Evolutionary conservation across 345 rosid species (phyloP), one percentile per base, ranked within the genome.

Genomic region (Sonneratia caseolaris): DNA sequence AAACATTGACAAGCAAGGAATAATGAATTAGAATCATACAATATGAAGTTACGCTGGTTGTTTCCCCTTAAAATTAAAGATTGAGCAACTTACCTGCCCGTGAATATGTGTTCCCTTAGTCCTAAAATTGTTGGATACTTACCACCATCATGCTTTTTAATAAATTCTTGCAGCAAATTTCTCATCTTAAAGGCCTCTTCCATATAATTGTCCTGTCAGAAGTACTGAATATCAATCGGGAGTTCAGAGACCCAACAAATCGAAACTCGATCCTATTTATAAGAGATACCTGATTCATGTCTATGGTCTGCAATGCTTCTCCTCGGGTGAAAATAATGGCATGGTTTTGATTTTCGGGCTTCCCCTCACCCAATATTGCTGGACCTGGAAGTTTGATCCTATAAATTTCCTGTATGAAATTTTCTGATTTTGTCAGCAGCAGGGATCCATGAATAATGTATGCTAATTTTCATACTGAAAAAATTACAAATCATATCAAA

Each of bases 171-270:
- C 77, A 96, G 86, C 76, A 96, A 80, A 76, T 96, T 96, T 78
- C 99, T 89, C 99, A 96, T 96, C 79, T 96, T 96, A 40, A 92
- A 74, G 49, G 99, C 99, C 82, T 96, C 99, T 82, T 96, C 99
- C 99, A 96, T 91, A 88, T 96, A 96, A 80, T 96, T 92, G 81
- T 96, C 98, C 99, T 95, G 48, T 68, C 19, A 19, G 66, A 8
- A 53, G 48, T 71, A 73, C 56, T 67, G 10, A 18, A 45, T 45
- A 36, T 65, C 19, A 59, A 73, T 45, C 64, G n/a, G 15, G 45
- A 18, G 24, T 7, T 14, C 48, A 35, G 72, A 8, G 24, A 70
- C 24, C 13, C 2, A 72, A 66, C 12, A 71, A 12, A 43, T 68
- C 10, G 16, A 68, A 66, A 72, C 43, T 32, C 19, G 38, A 40